phyloP scores from a whole-genome alignment of 371 early-diverging fungal species.

The Catenaria anguillulae region DNA sequence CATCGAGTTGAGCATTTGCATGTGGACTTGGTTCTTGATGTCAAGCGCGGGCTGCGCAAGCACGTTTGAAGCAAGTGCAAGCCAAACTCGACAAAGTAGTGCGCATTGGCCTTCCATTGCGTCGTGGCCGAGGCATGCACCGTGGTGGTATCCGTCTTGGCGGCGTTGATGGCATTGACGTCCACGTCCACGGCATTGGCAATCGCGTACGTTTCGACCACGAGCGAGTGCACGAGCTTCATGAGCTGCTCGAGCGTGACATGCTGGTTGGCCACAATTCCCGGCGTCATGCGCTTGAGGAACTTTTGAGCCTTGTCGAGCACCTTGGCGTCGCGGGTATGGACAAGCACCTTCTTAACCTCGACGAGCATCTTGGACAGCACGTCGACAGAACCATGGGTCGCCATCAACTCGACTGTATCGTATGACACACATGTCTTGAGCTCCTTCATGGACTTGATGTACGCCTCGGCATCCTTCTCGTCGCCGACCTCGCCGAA shows the following conservation, averaged over 20 bases:
- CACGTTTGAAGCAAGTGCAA: constrained; percentile 51
- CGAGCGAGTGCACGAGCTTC: constrained; percentile 62
- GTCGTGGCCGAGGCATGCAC: constrained; percentile 21
- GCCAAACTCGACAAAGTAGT: constrained; percentile 85
- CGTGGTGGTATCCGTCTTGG: constrained; percentile 27
- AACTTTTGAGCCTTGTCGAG: constrained; percentile 60
- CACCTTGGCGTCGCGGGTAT: constrained; percentile 59
- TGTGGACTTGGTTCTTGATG: constrained; percentile 28
- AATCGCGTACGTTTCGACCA: constrained; percentile 58
- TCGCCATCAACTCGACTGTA: constrained; percentile 61
- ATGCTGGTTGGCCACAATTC: constrained; percentile 57
- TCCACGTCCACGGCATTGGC: constrained; percentile 8
- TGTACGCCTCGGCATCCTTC: constrained; percentile 74
- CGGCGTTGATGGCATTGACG: constrained; percentile 19
- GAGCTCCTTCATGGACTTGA: constrained; percentile 76
- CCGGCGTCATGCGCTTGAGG: constrained; percentile 53
- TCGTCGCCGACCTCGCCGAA: constrained; percentile 82
- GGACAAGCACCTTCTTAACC: constrained; percentile 69
- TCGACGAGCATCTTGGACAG: constrained; percentile 57
- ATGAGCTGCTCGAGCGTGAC: constrained; percentile 50
- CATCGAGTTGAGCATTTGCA: constrained; percentile 57
- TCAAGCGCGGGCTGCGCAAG: constrained; percentile 50
- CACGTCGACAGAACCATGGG: constrained; percentile 43
- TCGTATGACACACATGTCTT: constrained; percentile 62
- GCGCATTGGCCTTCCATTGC: constrained; percentile 45